phyloP scores from a whole-genome alignment of 176 grass and related monocot species.

The Ensete ventricosum region DNA sequence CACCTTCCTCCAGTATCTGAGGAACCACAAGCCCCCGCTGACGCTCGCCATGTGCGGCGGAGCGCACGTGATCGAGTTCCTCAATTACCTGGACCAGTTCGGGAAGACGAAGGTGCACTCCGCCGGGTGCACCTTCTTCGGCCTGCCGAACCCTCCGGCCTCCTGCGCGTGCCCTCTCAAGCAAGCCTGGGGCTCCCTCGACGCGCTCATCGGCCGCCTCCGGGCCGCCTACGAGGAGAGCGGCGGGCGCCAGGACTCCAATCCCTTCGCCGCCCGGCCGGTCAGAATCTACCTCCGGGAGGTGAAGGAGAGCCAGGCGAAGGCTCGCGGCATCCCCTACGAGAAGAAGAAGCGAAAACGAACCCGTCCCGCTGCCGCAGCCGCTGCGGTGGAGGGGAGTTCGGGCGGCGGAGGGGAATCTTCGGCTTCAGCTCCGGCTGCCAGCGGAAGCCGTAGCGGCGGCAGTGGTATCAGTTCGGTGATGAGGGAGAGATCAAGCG shows the following conservation, averaged over 20 bases:
- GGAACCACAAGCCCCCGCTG: constrained; percentile 11
- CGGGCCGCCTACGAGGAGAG: constrained; percentile 18
- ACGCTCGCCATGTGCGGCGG: constrained; percentile 7
- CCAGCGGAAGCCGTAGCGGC: no score
- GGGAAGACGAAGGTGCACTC: constrained; percentile 16
- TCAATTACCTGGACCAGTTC: constrained; percentile 15
- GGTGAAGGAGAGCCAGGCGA: no score
- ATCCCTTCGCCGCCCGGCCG: no score
- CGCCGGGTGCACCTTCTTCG: constrained; percentile 12
- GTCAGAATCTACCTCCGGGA: no score
- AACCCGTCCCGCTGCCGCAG: no score
- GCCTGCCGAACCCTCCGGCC: constrained; percentile 6
- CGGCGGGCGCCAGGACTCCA: neutral
- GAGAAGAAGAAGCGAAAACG: no score
- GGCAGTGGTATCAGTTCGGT: no score
- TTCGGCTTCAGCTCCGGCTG: no score
- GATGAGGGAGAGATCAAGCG: no score
- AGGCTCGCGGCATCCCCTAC: no score
- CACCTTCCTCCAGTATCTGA: constrained; percentile 13
- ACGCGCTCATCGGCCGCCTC: constrained; percentile 21
- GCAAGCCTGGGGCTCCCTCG: constrained; percentile 23
- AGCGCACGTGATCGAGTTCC: constrained; percentile 15
- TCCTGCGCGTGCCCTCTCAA: constrained; percentile 12
- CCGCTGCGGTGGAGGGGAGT: no score
- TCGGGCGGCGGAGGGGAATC: no score